Evolutionary conservation across 2,329 filamentous ascomycete genomes (phyloP), one percentile per base, ranked within the genome.

Genomic region (Ceratocystis destructans): DNA sequence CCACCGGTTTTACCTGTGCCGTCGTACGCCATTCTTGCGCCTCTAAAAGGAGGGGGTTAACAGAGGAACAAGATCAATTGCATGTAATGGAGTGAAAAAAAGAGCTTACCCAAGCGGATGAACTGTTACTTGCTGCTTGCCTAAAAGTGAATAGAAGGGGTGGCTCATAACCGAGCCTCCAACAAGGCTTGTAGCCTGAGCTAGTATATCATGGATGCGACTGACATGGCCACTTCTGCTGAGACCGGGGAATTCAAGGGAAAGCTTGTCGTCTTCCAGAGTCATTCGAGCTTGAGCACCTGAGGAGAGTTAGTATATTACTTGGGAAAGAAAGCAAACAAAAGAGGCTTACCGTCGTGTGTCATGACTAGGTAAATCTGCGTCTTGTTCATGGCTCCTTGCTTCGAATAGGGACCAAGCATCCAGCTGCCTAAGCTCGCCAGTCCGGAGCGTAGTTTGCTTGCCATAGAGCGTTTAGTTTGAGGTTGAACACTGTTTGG

Each of bases 361-460:
- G 81, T 83, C 83, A 87, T 87, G 71, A 87, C 78, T 3, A 88
- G 77, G 71, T 87, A 88, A 0, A 84, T 79, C 67, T 86, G 82
- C 0, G 84, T 88, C 67, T 76, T 80, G 71, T 82, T 80, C 22
- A 86, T 74, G 20, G 83, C 82, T 0, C 85, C 82, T 5, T 77
- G 76, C 5, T 76, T 75, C 64, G 75, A 79, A 69, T 86, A 86
- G 0, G 84, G 83, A 0, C 85, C 85, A 0, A 86, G 72, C 50
- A 86, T 75, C n/a, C 78, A 74, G 72, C 80, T 83, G 37, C 80
- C 80, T 55, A 77, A 75, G 28, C 77, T 75, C 5, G 81, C 78
- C 44, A 83, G 72, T 10, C 77, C 75, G 6, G 79, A 77, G 62
- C 78, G 79, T 0, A 82, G 71, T 20, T 73, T 76, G 6, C 79